These are phyloP conservation scores for Paramecium sexaurelia DNA, from an alignment of 73 alveolate species.

Conservation along the genomic window DNA sequence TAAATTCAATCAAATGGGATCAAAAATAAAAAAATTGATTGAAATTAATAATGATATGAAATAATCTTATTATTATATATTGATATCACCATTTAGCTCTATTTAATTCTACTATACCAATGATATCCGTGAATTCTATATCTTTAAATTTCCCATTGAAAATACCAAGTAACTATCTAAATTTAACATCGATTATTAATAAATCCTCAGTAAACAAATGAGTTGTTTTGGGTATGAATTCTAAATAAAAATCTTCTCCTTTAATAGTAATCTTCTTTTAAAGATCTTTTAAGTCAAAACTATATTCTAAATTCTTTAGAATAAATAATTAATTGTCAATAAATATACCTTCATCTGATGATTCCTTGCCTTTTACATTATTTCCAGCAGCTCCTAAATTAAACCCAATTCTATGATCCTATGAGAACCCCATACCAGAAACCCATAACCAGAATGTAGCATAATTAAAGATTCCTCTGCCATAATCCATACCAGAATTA, in stretches of 20 bases:
- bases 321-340: not conserved
- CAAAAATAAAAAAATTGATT: not conserved
- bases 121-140: constrained; percentile 5
- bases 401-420: constrained; percentile 3
- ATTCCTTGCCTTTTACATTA: not conserved
- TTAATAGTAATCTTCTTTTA: not conserved
- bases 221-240: not conserved
- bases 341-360: constrained; percentile 33
- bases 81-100: constrained; percentile 14
- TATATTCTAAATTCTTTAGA: not conserved
- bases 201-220: not conserved
- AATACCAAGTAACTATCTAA: not conserved
- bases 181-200: not conserved
- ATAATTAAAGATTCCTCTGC: constrained; percentile 47
- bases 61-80: too few species aligned
- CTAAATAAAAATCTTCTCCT: constrained; percentile 2
- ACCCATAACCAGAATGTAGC: constrained; percentile 48
- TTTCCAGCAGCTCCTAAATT: constrained; percentile 53
- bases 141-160: constrained; percentile 3
- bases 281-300: not conserved
- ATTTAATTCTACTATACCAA: constrained; percentile 1
- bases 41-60: too few species aligned
- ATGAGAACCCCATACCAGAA: constrained; percentile 16
- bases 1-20: not conserved
- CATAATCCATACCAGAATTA: constrained; percentile 34